These are phyloP conservation scores for Chlorophyllum brunneum DNA, from an alignment of 768 basidiomycete species.

Conservation along the genomic window DNA sequence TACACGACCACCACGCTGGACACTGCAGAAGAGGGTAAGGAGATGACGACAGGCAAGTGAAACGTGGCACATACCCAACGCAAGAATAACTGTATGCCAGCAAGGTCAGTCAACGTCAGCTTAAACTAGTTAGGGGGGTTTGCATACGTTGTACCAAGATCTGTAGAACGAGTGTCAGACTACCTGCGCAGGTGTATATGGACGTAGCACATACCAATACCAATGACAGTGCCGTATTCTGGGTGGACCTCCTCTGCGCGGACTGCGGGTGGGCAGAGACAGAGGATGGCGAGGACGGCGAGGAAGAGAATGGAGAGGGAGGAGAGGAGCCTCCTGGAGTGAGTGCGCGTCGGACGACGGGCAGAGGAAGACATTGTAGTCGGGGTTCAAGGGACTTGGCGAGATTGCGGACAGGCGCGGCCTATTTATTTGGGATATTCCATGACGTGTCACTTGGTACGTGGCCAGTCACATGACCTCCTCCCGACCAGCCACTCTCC, in stretches of 20 bases:
- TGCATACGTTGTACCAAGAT: slow-evolving; percentile 86
- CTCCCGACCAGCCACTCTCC: background rate
- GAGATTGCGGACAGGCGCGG: slow-evolving; percentile 16
- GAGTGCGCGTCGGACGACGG: slow-evolving; percentile 53
- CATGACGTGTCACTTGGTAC: slow-evolving; percentile 40
- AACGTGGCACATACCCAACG: slow-evolving; percentile 67
- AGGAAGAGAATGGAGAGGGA: slow-evolving; percentile 59
- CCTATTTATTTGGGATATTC: slow-evolving; percentile 27
- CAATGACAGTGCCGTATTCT: slow-evolving; percentile 91
- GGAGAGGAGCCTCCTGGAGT: slow-evolving; percentile 51
- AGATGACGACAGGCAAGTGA: background rate
- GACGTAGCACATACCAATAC: slow-evolving; percentile 63
- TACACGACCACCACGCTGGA: slow-evolving; percentile 80
- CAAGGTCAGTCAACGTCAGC: slow-evolving; percentile 21
- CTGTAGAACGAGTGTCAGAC: slow-evolving; percentile 32
- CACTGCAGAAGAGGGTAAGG: slow-evolving; percentile 39
- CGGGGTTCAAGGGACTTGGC: slow-evolving; percentile 26
- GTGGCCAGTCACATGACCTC: slow-evolving; percentile 32
- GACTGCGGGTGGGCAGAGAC: slow-evolving; percentile 60
- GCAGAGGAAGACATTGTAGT: slow-evolving; percentile 34
- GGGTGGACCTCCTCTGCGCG: slow-evolving; percentile 63
- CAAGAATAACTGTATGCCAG: slow-evolving; percentile 74
- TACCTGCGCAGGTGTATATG: background rate
- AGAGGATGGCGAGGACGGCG: slow-evolving; percentile 67
- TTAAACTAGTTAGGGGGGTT: background rate